These are phyloP conservation scores for Kwoniella heveanensis DNA, from an alignment of 768 basidiomycete genomes.

Conservation along the genomic window DNA sequence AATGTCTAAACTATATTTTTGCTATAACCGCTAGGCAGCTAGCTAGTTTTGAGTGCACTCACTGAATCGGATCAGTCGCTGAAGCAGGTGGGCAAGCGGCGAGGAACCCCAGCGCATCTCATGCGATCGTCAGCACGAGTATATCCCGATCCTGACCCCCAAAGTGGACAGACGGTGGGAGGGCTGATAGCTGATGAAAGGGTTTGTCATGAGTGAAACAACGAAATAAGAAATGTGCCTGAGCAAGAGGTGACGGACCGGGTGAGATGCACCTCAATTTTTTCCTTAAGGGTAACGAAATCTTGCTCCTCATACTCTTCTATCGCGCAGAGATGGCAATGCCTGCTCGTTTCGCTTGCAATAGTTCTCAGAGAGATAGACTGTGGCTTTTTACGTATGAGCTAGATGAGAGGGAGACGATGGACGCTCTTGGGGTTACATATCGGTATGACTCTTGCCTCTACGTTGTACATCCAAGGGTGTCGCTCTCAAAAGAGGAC, in stretches of 20 bases:
- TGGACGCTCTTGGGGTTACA: neutral
- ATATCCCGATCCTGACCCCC: neutral
- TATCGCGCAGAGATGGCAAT: neutral
- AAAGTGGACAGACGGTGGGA: too few species aligned
- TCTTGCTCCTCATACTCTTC: too few species aligned
- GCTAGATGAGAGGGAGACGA: neutral
- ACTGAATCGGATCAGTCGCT: neutral
- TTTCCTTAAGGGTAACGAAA: too few species aligned
- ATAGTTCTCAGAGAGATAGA: neutral
- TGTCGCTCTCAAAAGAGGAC: too few species aligned
- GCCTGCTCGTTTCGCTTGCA: too few species aligned
- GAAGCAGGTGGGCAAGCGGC: neutral
- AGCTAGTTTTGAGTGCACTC: too few species aligned
- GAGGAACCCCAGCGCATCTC: neutral
- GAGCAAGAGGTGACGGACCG: neutral
- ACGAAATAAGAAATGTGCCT: conserved; percentile 3
- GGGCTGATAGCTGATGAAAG: neutral
- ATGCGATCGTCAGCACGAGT: neutral
- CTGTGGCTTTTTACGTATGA: neutral
- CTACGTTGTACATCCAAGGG: too few species aligned
- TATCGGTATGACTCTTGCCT: too few species aligned
- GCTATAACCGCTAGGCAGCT: too few species aligned
- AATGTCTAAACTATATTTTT: too few species aligned
- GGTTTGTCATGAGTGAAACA: conserved; percentile 1
- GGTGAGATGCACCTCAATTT: too few species aligned